These are phyloP conservation scores for Retiboletus fuscus DNA, from an alignment of 1,284 basidiomycete genomes.

Conservation along the genomic window DNA sequence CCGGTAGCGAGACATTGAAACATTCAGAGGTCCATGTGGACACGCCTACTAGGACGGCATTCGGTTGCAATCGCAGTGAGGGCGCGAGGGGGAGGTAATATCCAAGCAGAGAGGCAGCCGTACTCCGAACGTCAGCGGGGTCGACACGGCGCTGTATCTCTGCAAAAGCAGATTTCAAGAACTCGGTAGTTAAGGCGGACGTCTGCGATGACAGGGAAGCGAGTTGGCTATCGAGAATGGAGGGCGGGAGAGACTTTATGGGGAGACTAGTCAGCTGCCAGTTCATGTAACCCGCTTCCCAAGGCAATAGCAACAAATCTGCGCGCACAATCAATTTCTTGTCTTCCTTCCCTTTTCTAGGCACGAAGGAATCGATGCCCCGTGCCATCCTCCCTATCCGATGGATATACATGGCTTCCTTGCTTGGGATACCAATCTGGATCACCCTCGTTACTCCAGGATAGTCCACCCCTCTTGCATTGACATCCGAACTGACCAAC, in stretches of 20 bases:
- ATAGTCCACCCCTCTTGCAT: conserved; percentile 92
- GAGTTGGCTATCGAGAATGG: conserved; percentile 33
- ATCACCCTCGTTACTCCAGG: conserved; percentile 93
- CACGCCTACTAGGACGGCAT: conserved; percentile 69
- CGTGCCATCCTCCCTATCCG: conserved; percentile 94
- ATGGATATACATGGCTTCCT: conserved; percentile 87
- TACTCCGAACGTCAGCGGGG: conserved; percentile 68
- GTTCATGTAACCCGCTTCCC: conserved; percentile 82
- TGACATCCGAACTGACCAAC: conserved; percentile 91
- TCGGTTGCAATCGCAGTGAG: conserved; percentile 62
- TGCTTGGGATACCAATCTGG: conserved; percentile 86
- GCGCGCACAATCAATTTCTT: conserved; percentile 57
- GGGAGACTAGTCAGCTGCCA: conserved; percentile 78
- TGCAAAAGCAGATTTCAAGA: conserved; percentile 48
- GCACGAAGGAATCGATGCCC: conserved; percentile 69
- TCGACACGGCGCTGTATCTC: conserved; percentile 61
- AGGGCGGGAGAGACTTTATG: conserved; percentile 66
- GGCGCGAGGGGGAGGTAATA: conserved; percentile 74
- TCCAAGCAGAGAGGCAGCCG: conserved; percentile 80
- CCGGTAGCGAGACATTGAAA: conserved; percentile 39
- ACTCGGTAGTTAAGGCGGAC: conserved; percentile 35
- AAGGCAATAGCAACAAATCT: conserved; percentile 89
- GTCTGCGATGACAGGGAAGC: conserved; percentile 22
- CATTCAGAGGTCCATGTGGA: conserved; percentile 70
- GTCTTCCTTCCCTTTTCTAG: not conserved